Percentiles rank a stretch among this genome's conserved stretches.
Conservation (phyloP, 306 rosid species). For the Casuarina equisetifolia region DNA sequence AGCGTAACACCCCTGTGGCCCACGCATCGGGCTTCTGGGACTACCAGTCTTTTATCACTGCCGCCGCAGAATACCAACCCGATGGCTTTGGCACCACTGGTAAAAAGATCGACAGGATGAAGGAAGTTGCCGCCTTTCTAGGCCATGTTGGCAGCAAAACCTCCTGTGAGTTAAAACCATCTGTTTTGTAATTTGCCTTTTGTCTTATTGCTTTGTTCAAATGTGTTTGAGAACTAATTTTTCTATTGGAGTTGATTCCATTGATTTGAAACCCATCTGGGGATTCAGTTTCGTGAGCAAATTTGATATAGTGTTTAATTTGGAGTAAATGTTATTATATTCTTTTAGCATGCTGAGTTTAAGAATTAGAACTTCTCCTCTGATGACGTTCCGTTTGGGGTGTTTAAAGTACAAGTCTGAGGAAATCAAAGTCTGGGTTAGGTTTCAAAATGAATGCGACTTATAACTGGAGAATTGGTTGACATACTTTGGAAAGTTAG, state of each 20-base stretch:
- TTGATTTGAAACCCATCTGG: neutral
- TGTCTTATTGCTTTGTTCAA: neutral
- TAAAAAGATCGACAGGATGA: constrained; percentile 66
- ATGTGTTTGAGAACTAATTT: neutral
- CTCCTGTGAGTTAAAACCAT: constrained; percentile 55
- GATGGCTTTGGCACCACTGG: constrained; percentile 92
- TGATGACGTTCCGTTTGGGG: too few relatives aligned
- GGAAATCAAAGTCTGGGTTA: too few relatives aligned
- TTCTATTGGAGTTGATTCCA: neutral
- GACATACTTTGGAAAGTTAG: too few relatives aligned
- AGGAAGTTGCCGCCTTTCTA: constrained; percentile 83
- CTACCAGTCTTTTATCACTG: constrained; percentile 65
- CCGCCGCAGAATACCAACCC: constrained; percentile 65
- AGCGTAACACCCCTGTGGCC: constrained; percentile 74
- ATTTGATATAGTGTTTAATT: too few relatives aligned
- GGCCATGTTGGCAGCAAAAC: constrained; percentile 92
- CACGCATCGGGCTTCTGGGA: constrained; percentile 96
- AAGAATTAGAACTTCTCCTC: too few relatives aligned
- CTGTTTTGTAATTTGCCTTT: neutral
- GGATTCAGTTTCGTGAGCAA: neutral
- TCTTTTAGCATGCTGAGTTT: too few relatives aligned
- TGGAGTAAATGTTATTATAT: too few relatives aligned
- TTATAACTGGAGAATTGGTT: too few relatives aligned
- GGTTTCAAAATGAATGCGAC: too few relatives aligned
- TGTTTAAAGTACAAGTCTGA: too few relatives aligned